A percentile compares a stretch with the other conserved stretches of the same genome.
phyloP scores from a whole-genome alignment of 805 yeast species.

The Nakazawaea populi region DNA sequence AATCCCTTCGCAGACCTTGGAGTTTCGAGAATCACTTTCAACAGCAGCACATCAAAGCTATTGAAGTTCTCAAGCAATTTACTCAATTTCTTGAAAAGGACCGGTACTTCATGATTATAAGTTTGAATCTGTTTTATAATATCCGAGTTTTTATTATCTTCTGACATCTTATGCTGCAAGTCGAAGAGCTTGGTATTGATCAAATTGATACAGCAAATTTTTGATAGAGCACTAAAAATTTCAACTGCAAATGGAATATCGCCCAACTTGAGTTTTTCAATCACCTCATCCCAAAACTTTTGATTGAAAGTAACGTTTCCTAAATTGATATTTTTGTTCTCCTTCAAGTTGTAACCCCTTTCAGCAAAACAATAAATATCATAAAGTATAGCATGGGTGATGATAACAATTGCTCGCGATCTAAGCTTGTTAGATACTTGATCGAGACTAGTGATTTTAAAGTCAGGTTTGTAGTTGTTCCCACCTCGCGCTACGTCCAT shows the following conservation, averaged over 20 bases:
- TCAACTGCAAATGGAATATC: slow-evolving; percentile 7
- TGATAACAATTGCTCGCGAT: slow-evolving; percentile 25
- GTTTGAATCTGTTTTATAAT: neutral
- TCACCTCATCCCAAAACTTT: slow-evolving; percentile 5
- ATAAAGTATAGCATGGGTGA: slow-evolving; percentile 36
- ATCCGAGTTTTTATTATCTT: neutral
- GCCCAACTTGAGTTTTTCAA: neutral
- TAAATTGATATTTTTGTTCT: neutral
- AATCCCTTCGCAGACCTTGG: slow-evolving; percentile 50
- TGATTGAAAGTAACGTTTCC: neutral
- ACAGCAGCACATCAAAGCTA: slow-evolving; percentile 11
- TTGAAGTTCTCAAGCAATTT: neutral
- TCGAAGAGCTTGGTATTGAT: neutral
- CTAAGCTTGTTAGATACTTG: neutral
- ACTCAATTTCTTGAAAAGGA: neutral
- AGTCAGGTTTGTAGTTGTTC: neutral
- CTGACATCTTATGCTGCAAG: neutral
- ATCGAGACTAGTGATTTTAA: neutral
- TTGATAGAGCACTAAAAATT: slow-evolving; percentile 1
- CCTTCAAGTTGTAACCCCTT: slow-evolving; percentile 26
- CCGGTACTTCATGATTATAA: neutral
- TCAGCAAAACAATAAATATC: slow-evolving; percentile 41
- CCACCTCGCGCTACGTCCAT: slow-evolving; percentile 9
- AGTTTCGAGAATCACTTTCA: slow-evolving; percentile 33
- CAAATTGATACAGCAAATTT: slow-evolving; percentile 6